Evolutionary conservation across 2,329 filamentous ascomycete species (phyloP).

Genomic region (Fusarium multiceps): DNA sequence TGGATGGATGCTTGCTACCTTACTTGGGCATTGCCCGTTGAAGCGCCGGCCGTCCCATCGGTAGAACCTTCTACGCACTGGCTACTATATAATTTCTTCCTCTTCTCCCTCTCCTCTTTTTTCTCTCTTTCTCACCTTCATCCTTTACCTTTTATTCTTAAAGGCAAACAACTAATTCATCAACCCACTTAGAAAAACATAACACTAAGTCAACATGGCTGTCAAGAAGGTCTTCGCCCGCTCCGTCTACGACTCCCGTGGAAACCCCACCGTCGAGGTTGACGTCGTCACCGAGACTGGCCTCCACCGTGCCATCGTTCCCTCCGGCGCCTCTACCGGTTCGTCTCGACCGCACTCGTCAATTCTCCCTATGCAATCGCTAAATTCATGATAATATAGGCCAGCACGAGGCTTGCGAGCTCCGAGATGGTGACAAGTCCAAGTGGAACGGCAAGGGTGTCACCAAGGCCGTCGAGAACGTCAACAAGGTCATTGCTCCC

Average conservation of each 20-base stretch:
- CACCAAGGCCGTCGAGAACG: conserved; percentile 85
- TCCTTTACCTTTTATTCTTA: conserved; percentile 16
- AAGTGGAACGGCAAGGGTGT: conserved; percentile 92
- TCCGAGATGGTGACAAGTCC: conserved; percentile 88
- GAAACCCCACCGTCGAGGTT: conserved; percentile 98
- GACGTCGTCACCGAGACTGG: conserved; percentile 96
- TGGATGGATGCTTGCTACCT: neutral
- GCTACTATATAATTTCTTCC: conserved; percentile 28
- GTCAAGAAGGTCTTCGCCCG: conserved; percentile 92
- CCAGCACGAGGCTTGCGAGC: conserved; percentile 90
- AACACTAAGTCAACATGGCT: conserved; percentile 73
- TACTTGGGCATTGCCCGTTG: conserved; percentile 22
- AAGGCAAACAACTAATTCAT: conserved; percentile 38
- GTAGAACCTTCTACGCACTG: conserved; percentile 32
- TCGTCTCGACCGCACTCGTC: conserved; percentile 53
- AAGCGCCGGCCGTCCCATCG: conserved; percentile 29
- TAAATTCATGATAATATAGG: conserved; percentile 62
- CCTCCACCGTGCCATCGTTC: conserved; percentile 96
- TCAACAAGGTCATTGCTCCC: conserved; percentile 83
- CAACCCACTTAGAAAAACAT: conserved; percentile 35
- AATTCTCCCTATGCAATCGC: conserved; percentile 35
- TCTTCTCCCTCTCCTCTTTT: conserved; percentile 26
- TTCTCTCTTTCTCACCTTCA: conserved; percentile 24
- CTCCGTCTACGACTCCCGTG: conserved; percentile 97
- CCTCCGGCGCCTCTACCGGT: conserved; percentile 96